phyloP scores from a whole-genome alignment of 2,329 filamentous ascomycete species.

The Alternaria ethzedia region DNA sequence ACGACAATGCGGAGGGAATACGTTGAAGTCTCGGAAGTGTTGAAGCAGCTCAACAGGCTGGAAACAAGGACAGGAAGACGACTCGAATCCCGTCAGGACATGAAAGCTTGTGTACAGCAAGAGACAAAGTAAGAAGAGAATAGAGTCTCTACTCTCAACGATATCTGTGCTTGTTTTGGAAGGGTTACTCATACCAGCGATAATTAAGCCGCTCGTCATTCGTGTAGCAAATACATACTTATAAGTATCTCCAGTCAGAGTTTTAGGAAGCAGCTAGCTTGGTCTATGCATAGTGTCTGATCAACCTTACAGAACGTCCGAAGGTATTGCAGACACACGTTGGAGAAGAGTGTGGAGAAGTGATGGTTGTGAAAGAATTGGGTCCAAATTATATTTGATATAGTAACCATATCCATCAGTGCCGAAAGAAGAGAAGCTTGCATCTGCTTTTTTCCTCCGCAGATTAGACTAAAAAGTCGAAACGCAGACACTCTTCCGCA shows the following conservation, averaged over 20 bases:
- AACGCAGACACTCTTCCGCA: not conserved
- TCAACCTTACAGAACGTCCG: accelerated
- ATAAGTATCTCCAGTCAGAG: too few relatives aligned
- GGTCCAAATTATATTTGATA: not conserved
- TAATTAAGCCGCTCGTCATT: too few relatives aligned
- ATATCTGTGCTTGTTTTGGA: too few relatives aligned
- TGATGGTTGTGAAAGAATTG: not conserved
- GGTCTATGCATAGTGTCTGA: not conserved
- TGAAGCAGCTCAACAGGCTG: not conserved
- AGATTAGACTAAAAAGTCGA: not conserved
- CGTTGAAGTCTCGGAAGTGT: not conserved
- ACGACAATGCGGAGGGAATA: not conserved
- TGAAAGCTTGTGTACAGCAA: not conserved
- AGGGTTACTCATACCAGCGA: too few relatives aligned
- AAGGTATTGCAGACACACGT: accelerated
- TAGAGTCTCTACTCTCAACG: too few relatives aligned
- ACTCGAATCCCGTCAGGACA: not conserved
- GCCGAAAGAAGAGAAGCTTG: not conserved
- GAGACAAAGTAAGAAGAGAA: not conserved
- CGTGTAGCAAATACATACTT: too few relatives aligned
- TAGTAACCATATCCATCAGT: not conserved
- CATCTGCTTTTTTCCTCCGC: not conserved
- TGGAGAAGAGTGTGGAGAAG: not conserved
- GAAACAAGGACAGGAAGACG: not conserved
- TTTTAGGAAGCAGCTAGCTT: too few relatives aligned